Base-by-base conservation (phyloP, 2,329 filamentous ascomycete species). In the Ceratocystis smalleyi region DNA sequence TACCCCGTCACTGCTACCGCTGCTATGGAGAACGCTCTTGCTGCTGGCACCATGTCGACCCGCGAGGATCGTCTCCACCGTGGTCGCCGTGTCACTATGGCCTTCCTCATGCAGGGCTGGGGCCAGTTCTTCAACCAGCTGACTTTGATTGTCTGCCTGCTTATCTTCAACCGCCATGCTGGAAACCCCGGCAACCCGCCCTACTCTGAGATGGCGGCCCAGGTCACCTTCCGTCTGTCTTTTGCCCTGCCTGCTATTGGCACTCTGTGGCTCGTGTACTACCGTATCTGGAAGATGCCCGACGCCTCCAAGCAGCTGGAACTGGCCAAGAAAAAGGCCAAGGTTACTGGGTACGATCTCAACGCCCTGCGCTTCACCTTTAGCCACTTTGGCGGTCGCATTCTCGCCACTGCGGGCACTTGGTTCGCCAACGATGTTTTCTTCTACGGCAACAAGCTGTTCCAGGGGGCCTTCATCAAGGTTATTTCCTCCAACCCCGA, bases 381-480 rank as follows among this genome's bases (percentile, higher is more conserved):
- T 75, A 82, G 77, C 65, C 84, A 95, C 77, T 97, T 96, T 69
- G 90, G 91, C 59, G 87, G 88, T 62, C 90, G 92, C 69, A 77
- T 97, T 27, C 72, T 96, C 22, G 92, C 92, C 61, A 96, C 92
- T 22, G 85, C 91, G 10, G 88, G 88, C 65, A 83, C 85, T 43
- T 97, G 92, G 92, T 97, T 92, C 76, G 89, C 86, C 77, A 97
- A 97, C 75, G 92, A 97, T 72, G 87, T 97, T 69, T 96, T 97
- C 81, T 97, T 97, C 80, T 97, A 97, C 78, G 92, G 92, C 70
- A 96, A 96, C 86, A 96, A 96, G 81, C 86, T 96, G 63, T 96
- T 96, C 82, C 91, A 96, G 77, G 83, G 82, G 68, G 83, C 92
- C 73, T 96, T 96, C 77, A 96, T 96, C 76, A 78, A 78, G 40